These are phyloP conservation scores for Halophytophthora batemanensis DNA, from an alignment of 352 stramenopile species.

Conservation along the genomic window DNA sequence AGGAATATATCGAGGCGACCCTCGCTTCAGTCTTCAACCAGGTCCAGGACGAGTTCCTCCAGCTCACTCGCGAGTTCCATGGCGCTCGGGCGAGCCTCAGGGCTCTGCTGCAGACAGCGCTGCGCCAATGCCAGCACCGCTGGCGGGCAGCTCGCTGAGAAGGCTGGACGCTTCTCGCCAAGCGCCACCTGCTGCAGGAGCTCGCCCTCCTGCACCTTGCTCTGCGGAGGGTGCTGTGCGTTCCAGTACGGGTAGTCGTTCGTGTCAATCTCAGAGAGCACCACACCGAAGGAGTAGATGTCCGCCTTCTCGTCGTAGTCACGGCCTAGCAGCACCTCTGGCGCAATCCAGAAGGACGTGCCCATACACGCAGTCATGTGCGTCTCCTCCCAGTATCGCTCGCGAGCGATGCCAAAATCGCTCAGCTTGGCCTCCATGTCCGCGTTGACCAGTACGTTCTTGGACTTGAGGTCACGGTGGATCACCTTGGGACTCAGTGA, in stretches of 20 bases:
- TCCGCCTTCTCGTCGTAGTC: constrained; percentile 41
- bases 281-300: constrained; percentile 36
- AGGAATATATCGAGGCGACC: too few species aligned
- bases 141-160: constrained; percentile 24
- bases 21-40: not conserved
- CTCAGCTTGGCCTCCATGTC: constrained; percentile 58
- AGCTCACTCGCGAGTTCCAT: constrained; percentile 22
- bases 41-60: constrained; percentile 6
- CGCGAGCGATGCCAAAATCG: constrained; percentile 59
- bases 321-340: constrained; percentile 25
- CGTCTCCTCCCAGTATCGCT: constrained; percentile 19
- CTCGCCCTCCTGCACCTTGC: constrained; percentile 26
- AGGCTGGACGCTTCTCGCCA: constrained; percentile 28
- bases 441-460: constrained; percentile 43
- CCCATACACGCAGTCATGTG: constrained; percentile 34
- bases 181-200: constrained; percentile 30
- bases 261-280: constrained; percentile 46
- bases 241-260: constrained; percentile 38
- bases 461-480: constrained; percentile 41
- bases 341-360: constrained; percentile 36
- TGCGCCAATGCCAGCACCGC: constrained; percentile 29
- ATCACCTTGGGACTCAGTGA: constrained; percentile 40
- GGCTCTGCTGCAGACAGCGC: constrained; percentile 26
- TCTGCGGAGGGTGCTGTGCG: constrained; percentile 6
- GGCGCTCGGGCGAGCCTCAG: constrained; percentile 25